Evolutionary conservation across 192 early-diverging fungal species (phyloP).

Genomic region (Irineochytrium annulatum): DNA sequence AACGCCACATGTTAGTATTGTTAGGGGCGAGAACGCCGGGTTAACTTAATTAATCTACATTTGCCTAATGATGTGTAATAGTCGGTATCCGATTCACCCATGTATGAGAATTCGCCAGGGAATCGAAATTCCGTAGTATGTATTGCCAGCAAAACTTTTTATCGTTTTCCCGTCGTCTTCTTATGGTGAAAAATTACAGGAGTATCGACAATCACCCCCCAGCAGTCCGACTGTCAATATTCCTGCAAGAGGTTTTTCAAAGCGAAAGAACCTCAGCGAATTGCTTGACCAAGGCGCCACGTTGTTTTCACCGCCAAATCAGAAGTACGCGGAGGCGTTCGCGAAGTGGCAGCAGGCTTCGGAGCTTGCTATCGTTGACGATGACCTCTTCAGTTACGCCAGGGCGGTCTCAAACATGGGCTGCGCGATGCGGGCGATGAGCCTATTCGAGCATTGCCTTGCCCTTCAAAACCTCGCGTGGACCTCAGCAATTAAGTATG

Average conservation of each 20-base stretch:
- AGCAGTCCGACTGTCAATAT: not conserved
- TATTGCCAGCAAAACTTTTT: too few relatives aligned
- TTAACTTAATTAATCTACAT: too few relatives aligned
- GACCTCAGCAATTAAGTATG: not conserved
- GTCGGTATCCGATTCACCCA: too few relatives aligned
- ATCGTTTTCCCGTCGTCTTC: too few relatives aligned
- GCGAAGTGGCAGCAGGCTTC: not conserved
- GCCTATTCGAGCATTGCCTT: not conserved
- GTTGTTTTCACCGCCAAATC: not conserved
- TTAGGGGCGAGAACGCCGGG: too few relatives aligned
- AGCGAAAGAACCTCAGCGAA: not conserved
- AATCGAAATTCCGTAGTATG: too few relatives aligned
- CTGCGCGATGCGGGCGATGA: not conserved
- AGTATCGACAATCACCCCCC: slow-evolving; percentile 2
- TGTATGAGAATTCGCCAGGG: too few relatives aligned
- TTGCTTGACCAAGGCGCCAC: not conserved
- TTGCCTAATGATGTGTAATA: too few relatives aligned
- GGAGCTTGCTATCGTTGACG: not conserved
- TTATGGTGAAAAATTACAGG: too few relatives aligned
- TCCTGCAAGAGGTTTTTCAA: not conserved
- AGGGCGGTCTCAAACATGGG: not conserved
- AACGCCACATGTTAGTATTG: too few relatives aligned
- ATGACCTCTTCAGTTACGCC: not conserved
- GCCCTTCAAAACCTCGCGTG: not conserved
- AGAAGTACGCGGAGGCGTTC: slow-evolving; percentile 1